Conservation (phyloP, 1,284 basidiomycete species). For the Vanrija sp. region DNA sequence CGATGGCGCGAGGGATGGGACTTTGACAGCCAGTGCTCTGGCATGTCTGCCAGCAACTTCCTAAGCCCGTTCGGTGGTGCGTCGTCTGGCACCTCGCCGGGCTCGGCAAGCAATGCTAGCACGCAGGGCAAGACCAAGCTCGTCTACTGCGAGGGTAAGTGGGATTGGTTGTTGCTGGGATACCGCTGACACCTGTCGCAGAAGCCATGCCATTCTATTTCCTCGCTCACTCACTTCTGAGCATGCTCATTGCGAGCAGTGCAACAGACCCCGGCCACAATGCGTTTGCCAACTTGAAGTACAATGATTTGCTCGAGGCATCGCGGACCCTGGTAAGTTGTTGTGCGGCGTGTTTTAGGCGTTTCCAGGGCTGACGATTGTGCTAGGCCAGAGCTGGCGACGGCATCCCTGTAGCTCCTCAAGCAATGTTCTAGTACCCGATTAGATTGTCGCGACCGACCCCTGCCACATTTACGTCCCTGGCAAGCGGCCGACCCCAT, state of each 20-base stretch:
- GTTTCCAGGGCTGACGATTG: no score
- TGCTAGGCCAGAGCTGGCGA: no score
- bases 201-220: constrained; percentile 52
- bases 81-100: constrained; percentile 1
- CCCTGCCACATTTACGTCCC: no score
- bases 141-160: constrained; percentile 42
- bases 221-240: constrained; percentile 47
- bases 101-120: not conserved
- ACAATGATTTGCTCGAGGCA: constrained; percentile 44
- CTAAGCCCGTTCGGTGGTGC: not conserved
- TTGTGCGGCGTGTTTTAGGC: not conserved
- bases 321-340: constrained; percentile 35
- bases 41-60: not conserved
- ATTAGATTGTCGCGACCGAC: no score
- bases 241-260: constrained; percentile 18
- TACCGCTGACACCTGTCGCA: not conserved
- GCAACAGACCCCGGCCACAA: constrained; percentile 30
- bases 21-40: constrained; percentile 45
- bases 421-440: no score
- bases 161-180: not conserved
- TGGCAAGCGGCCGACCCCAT: no score
- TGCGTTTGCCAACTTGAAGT: constrained; percentile 32
- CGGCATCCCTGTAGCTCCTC: no score
- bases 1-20: constrained; percentile 52
- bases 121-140: constrained; percentile 12